Evolutionary conservation across 2,329 filamentous ascomycete species (phyloP).

Genomic region (Colletotrichum caudatum): DNA sequence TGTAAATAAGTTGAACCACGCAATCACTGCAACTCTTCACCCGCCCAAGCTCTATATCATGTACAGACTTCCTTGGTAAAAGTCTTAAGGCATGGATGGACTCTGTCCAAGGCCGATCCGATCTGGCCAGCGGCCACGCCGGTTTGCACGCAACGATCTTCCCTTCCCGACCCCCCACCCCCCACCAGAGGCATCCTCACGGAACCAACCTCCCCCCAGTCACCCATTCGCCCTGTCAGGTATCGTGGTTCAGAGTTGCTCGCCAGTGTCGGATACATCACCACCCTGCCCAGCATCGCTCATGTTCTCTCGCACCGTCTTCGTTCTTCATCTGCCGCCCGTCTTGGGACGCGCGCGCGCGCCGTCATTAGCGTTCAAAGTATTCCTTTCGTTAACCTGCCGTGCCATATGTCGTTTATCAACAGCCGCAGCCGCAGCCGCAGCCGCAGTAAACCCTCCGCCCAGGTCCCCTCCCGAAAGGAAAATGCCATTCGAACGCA

Average conservation of each 20-base stretch:
- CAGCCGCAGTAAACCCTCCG: neutral
- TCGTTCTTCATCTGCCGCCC: neutral
- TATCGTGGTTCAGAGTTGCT: constrained; percentile 10
- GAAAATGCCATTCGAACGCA: neutral
- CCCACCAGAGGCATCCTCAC: neutral
- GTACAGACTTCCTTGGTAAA: neutral
- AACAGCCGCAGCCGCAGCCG: constrained; percentile 1
- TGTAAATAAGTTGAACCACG: neutral
- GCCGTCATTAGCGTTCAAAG: neutral
- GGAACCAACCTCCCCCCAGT: neutral
- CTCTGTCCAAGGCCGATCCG: neutral
- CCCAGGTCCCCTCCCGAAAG: neutral
- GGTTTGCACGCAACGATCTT: neutral
- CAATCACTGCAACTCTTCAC: neutral
- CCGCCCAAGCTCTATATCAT: neutral
- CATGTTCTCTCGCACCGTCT: neutral
- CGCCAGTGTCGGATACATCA: constrained; percentile 5
- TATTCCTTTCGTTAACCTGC: neutral
- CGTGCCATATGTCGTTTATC: neutral
- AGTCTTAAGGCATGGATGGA: neutral
- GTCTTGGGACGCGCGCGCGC: neutral
- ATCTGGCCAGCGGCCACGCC: neutral
- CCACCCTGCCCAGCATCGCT: neutral
- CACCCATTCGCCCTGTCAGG: neutral
- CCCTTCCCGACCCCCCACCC: neutral